A percentile compares a stretch with the other conserved stretches of the same genome.
Conservation (phyloP, 2,329 filamentous ascomycete species). For the Cadophora luteo-olivacea region DNA sequence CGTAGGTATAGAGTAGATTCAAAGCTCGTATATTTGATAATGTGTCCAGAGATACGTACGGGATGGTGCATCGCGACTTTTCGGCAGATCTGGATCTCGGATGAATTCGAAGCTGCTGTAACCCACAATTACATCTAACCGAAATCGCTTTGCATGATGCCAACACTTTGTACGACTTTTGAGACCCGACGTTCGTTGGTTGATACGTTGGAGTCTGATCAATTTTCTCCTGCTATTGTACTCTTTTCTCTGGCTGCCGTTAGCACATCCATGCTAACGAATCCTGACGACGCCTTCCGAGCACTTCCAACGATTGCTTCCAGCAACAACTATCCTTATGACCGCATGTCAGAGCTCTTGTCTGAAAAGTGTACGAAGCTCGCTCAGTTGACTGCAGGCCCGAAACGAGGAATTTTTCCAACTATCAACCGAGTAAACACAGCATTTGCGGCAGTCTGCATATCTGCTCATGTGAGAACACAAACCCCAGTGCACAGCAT, state of each 20-base stretch:
- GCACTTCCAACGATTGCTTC: neutral
- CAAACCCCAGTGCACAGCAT: neutral
- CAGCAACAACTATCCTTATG: neutral
- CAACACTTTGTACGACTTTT: slow-evolving; percentile 1
- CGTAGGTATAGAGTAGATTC: neutral
- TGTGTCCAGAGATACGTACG: neutral
- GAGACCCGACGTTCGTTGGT: neutral
- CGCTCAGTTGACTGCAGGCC: neutral
- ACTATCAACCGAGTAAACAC: neutral
- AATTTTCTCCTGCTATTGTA: neutral
- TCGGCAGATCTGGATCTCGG: slow-evolving; percentile 4
- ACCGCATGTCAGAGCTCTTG: neutral
- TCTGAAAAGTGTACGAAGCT: neutral
- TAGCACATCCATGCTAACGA: neutral
- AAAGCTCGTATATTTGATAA: slow-evolving; percentile 9
- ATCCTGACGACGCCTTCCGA: neutral
- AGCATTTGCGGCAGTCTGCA: slow-evolving; percentile 10
- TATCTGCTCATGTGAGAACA: slow-evolving; percentile 9
- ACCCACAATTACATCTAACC: neutral
- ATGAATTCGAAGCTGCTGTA: slow-evolving; percentile 7
- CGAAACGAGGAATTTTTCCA: neutral
- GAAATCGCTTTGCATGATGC: neutral
- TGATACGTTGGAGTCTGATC: neutral
- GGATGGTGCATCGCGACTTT: slow-evolving; percentile 9
- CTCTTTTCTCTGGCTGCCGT: neutral